Percentiles rank a stretch among this genome's conserved stretches.
phyloP scores from a whole-genome alignment of 768 basidiomycete genomes.

The Leccinellum rugosiceps region DNA sequence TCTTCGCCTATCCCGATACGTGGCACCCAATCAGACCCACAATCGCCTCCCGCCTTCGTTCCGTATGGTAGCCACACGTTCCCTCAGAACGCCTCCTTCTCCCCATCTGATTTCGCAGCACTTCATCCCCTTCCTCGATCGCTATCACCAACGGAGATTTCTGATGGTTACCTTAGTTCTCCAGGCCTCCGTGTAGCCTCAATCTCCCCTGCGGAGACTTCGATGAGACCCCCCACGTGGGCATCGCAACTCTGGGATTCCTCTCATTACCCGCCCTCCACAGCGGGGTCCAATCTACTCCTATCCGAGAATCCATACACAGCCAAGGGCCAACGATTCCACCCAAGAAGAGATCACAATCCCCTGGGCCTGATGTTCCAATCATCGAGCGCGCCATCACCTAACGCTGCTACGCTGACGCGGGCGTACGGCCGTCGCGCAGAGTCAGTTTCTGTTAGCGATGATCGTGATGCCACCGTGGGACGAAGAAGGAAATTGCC shows the following conservation, averaged over 20 bases:
- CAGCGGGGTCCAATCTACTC: constrained; percentile 48
- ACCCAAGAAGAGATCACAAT: constrained; percentile 38
- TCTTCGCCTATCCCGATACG: constrained; percentile 68
- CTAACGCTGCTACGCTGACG: constrained; percentile 45
- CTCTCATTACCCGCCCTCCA: constrained; percentile 43
- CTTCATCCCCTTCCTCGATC: constrained; percentile 63
- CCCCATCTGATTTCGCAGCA: constrained; percentile 58
- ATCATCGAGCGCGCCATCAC: constrained; percentile 68
- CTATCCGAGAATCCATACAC: constrained; percentile 40
- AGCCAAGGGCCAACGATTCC: constrained; percentile 37
- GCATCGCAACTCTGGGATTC: constrained; percentile 63
- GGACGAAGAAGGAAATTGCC: constrained; percentile 50
- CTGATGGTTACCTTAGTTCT: constrained; percentile 43
- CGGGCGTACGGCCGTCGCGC: constrained; percentile 65
- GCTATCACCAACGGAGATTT: constrained; percentile 53
- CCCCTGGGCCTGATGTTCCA: constrained; percentile 60
- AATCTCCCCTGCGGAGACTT: constrained; percentile 59
- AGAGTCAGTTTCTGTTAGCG: constrained; percentile 56
- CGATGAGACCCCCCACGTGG: constrained; percentile 60
- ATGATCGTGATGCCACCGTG: constrained; percentile 74
- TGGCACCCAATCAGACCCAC: constrained; percentile 38
- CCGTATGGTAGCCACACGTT: constrained; percentile 48
- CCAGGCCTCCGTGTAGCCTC: constrained; percentile 48
- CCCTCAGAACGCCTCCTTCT: constrained; percentile 50
- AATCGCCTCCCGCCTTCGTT: constrained; percentile 46